Base-by-base conservation (phyloP, 257 asterid species). In the Schizonepeta tenuifolia region DNA sequence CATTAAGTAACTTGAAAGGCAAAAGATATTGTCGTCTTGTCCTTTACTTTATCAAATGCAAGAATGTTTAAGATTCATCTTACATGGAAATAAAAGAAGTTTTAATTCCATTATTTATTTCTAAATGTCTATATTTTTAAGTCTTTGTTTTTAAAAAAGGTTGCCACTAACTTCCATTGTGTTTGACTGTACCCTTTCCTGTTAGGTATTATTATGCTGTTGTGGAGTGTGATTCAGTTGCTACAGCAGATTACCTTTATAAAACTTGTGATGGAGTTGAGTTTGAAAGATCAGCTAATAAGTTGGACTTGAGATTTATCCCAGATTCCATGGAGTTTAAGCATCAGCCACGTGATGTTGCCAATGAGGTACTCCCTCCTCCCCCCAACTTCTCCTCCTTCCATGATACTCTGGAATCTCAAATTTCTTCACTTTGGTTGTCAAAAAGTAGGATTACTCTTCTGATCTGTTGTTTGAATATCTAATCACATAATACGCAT, bases 171-270 rank as follows among this genome's bases (percentile, higher is more conserved):
- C 41, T 75, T 63, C 9, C 18, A 13, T 6, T 62, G 58, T 73
- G 60, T 47, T 40, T 46, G n/a, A 38, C 59, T 35, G 59, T 41
- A 36, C 59, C 26, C 26, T 73, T 79, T 57, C 69, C 70, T 62
- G 65, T 43, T 78, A 92, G 97, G 90, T 94, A 94, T 75, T 95
- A 92, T 83, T 90, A 57, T 78, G 97, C 98, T 65, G 96, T 90
- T 59, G 97, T 88, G 77, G 97, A 86, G 71, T 95, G 93, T 41
- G 98, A 95, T 81, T 92, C 99, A 67, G 75, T 71, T 77, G 92
- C 96, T 69, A 95, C 98, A n/a, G 97, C 98, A 61, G 98, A 87
- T 81, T 79, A 90, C 82, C 85, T 95, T 57, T 95, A 92, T 78
- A 86, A 80, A 75, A 80, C 83, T 51, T 95, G 98, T 71, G 99